Percentiles rank a stretch among this genome's conserved stretches.
These are phyloP conservation scores for Bonia amplexicaulis DNA, from an alignment of 176 grass and related monocot species.

Conservation along the genomic window DNA sequence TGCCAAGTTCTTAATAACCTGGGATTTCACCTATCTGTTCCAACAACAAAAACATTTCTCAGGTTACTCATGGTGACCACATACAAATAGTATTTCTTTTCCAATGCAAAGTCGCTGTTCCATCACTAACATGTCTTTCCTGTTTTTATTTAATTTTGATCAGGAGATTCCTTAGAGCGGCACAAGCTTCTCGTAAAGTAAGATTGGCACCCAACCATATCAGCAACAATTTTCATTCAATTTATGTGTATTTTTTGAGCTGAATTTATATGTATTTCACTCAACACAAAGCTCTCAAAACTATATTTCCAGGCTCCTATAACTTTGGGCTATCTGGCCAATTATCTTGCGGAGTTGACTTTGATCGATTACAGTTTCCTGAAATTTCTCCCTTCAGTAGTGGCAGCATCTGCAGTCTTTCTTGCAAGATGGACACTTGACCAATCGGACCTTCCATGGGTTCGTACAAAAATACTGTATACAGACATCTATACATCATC, in stretches of 20 bases:
- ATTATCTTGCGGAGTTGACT: slow-evolving; percentile 83
- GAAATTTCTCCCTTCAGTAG: slow-evolving; percentile 74
- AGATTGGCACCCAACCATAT: slow-evolving; percentile 26
- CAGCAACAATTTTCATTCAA: slow-evolving; percentile 7
- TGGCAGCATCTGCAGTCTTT: slow-evolving; percentile 81
- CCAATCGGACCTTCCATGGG: slow-evolving; percentile 75
- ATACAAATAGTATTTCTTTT: slow-evolving; percentile 27
- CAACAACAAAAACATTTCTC: slow-evolving; percentile 80
- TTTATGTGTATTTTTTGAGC: background rate
- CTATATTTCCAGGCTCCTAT: slow-evolving; percentile 41
- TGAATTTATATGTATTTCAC: background rate
- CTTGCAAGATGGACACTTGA: slow-evolving; percentile 88
- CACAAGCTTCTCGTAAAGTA: slow-evolving; percentile 65
- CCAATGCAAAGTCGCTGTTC: background rate
- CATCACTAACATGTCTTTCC: slow-evolving; percentile 3
- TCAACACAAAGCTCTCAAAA: slow-evolving; percentile 20
- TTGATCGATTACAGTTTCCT: slow-evolving; percentile 63
- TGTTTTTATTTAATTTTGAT: slow-evolving; percentile 24
- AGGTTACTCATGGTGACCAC: slow-evolving; percentile 42
- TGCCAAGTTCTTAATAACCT: slow-evolving; percentile 50
- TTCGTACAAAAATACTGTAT: slow-evolving; percentile 27
- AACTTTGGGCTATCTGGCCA: slow-evolving; percentile 55
- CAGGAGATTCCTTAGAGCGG: slow-evolving; percentile 90
- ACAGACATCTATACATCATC: background rate
- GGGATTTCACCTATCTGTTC: slow-evolving; percentile 71